Conservation (phyloP, 1,139 yeast genomes). For the Nematodospora anomalae region DNA sequence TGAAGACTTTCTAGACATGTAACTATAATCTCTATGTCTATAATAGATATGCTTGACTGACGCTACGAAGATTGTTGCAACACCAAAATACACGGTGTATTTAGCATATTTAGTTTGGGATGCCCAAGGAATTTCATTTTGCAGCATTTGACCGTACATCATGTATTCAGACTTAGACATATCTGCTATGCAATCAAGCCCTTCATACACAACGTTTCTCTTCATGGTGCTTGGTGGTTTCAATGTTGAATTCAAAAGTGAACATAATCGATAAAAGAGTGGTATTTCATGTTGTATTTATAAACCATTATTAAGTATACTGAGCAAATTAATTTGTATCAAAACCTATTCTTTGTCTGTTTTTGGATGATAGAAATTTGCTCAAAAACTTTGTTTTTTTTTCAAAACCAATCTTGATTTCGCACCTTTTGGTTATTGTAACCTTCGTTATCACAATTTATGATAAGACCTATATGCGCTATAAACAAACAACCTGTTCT, state of each 20-base stretch:
- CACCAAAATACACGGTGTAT: constrained; percentile 47
- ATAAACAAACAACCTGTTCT: neutral
- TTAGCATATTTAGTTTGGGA: constrained; percentile 42
- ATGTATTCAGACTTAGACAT: constrained; percentile 26
- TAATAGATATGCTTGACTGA: constrained; percentile 41
- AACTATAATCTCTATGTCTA: constrained; percentile 32
- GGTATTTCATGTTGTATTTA: neutral
- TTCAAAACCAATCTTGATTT: too few relatives aligned
- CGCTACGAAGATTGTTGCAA: constrained; percentile 37
- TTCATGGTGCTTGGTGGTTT: too few relatives aligned
- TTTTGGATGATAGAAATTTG: neutral
- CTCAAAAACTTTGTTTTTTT: too few relatives aligned
- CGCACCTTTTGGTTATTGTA: too few relatives aligned
- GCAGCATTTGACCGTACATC: constrained; percentile 30
- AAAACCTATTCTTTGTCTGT: too few relatives aligned
- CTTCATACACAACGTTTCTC: constrained; percentile 29
- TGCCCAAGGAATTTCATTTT: constrained; percentile 40
- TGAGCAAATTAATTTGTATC: constrained; percentile 7
- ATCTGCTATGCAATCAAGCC: constrained; percentile 50
- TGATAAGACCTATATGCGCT: neutral
- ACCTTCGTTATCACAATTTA: too few relatives aligned
- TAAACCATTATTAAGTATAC: neutral
- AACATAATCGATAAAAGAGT: too few relatives aligned
- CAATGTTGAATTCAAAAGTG: too few relatives aligned
- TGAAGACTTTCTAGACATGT: constrained; percentile 17